Percentiles rank a stretch among this genome's conserved stretches.
Evolutionary conservation across 2,329 filamentous ascomycete genomes (phyloP).

Genomic region (Leptosphaerulina australis): DNA sequence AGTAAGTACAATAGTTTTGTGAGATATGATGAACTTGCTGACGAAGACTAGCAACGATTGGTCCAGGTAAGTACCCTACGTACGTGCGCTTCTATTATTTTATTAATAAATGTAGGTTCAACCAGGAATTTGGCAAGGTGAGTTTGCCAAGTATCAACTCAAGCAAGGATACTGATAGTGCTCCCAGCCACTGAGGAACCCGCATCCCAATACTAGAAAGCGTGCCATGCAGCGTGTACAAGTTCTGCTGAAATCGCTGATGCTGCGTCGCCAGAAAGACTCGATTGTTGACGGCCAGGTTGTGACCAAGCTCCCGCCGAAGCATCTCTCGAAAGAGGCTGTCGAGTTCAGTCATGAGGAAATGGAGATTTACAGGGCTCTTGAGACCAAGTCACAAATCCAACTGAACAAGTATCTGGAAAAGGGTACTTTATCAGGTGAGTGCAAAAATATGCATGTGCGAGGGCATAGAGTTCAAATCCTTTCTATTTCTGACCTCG

Average conservation of each 20-base stretch:
- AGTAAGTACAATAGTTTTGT: not conserved
- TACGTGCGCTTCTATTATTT: no score
- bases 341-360: slow-evolving; percentile 73
- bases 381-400: slow-evolving; percentile 71
- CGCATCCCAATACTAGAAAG: slow-evolving; percentile 39
- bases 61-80: no score
- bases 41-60: slow-evolving; percentile 55
- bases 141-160: not conserved
- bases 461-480: no score
- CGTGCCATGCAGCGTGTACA: slow-evolving; percentile 73
- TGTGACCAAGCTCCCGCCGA: slow-evolving; percentile 71
- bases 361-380: slow-evolving; percentile 65
- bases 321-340: slow-evolving; percentile 65
- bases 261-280: slow-evolving; percentile 81
- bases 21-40: not conserved
- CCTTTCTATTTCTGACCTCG: no score
- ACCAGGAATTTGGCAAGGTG: slow-evolving; percentile 58
- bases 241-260: slow-evolving; percentile 76
- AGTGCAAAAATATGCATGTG: slow-evolving; percentile 3
- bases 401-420: slow-evolving; percentile 79
- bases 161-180: not conserved
- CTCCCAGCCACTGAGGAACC: slow-evolving; percentile 50
- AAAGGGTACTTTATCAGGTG: slow-evolving; percentile 66
- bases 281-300: slow-evolving; percentile 80
- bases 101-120: slow-evolving; percentile 57